Conservation (phyloP, 2,329 filamentous ascomycete genomes). For the Coleophoma eucalyptorum region DNA sequence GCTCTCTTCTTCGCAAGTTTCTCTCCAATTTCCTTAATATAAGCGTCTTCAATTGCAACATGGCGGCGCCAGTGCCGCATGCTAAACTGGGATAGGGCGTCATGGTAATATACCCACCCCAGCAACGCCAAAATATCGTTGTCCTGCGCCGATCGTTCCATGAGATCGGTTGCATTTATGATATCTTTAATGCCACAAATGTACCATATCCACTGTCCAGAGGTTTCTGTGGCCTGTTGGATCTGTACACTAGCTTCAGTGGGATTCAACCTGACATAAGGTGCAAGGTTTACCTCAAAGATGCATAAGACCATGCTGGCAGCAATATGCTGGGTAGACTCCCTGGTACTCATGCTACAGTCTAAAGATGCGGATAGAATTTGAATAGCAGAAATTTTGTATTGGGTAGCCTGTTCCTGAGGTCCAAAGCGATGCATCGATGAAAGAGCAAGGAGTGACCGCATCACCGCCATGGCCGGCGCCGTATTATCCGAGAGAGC, state of each 20-base stretch:
- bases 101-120: not conserved
- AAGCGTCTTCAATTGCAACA: not conserved
- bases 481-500: not conserved
- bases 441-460: not conserved
- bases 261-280: not conserved
- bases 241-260: not conserved
- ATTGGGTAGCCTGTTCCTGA: not conserved
- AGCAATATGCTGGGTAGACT: not conserved
- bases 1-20: not conserved
- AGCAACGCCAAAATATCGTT: not conserved
- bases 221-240: not conserved
- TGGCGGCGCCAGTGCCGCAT: not conserved
- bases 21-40: not conserved
- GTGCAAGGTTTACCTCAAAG: not conserved
- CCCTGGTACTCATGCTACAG: not conserved
- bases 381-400: not conserved
- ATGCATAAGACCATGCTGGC: not conserved
- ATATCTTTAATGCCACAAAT: not conserved
- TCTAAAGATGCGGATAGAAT: not conserved
- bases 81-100: not conserved
- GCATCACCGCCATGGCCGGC: not conserved
- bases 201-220: not conserved
- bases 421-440: not conserved
- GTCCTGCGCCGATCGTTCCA: not conserved
- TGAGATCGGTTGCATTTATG: not conserved